Evolutionary conservation across 768 basidiomycete species (phyloP).

Genomic region (Pisolithus microcarpus): DNA sequence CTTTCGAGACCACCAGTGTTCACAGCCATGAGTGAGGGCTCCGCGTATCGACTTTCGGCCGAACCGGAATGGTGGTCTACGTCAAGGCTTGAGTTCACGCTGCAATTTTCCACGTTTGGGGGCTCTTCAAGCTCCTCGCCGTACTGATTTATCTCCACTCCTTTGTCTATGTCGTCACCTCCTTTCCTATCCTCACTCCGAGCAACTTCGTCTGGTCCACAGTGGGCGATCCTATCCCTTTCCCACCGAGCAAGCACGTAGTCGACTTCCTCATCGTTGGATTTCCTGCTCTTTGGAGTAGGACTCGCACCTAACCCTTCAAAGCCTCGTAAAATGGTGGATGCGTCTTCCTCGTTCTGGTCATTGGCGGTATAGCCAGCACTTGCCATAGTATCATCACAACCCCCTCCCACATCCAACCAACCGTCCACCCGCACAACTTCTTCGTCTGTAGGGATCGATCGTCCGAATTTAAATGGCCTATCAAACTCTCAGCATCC

Average conservation of each 20-base stretch:
- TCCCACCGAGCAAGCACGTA: constrained; percentile 23
- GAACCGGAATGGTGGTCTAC: too few species aligned
- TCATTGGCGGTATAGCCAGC: constrained; percentile 11
- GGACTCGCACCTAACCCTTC: constrained; percentile 22
- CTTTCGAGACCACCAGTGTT: too few species aligned
- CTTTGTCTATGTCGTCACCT: background rate
- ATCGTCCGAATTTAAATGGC: constrained; percentile 40
- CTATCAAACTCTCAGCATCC: constrained; percentile 16
- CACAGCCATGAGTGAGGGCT: too few species aligned
- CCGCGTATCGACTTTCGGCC: too few species aligned
- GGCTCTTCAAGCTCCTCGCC: background rate
- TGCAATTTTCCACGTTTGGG: background rate
- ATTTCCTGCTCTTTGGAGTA: constrained; percentile 8
- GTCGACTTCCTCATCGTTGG: constrained; percentile 8
- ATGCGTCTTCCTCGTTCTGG: background rate
- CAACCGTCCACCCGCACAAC: constrained; percentile 14
- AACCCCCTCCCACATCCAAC: constrained; percentile 1
- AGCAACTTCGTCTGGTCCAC: background rate
- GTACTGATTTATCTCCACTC: background rate
- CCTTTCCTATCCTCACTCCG: background rate
- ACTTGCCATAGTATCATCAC: constrained; percentile 10
- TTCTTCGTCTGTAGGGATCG: constrained; percentile 27
- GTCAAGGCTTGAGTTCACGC: background rate
- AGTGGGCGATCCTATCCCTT: constrained; percentile 8
- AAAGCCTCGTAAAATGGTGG: constrained; percentile 13